A percentile compares a stretch with the other conserved stretches of the same genome.
Evolutionary conservation across 768 basidiomycete genomes (phyloP).

Genomic region (Galerina marginata): DNA sequence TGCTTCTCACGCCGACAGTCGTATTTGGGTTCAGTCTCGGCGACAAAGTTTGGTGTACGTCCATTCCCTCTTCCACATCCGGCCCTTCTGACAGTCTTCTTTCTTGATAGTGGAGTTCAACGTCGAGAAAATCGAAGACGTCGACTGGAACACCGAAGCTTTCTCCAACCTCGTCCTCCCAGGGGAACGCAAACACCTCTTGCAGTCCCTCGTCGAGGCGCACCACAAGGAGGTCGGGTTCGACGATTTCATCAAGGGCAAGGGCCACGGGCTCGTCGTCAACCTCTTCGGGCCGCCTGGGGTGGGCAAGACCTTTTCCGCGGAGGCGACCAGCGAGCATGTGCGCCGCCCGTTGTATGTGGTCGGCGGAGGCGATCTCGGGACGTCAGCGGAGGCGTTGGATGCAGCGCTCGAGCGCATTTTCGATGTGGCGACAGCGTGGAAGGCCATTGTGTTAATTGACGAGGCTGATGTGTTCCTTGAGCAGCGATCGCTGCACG

Average conservation of each 20-base stretch:
- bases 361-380: conserved; percentile 59
- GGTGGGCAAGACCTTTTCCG: conserved; percentile 61
- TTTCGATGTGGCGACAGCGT: conserved; percentile 58
- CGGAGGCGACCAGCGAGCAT: conserved; percentile 63
- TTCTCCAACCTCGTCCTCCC: conserved; percentile 66
- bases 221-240: conserved; percentile 59
- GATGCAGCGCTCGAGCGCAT: conserved; percentile 51
- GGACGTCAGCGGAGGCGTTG: conserved; percentile 48
- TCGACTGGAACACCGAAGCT: conserved; percentile 62
- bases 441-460: conserved; percentile 64
- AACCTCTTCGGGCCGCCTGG: conserved; percentile 64
- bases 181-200: conserved; percentile 52
- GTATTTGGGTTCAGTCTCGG: conserved; percentile 67
- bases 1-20: conserved; percentile 59
- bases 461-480: conserved; percentile 77
- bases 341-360: conserved; percentile 57
- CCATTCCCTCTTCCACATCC: not conserved
- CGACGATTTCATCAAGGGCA: conserved; percentile 68
- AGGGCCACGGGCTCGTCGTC: conserved; percentile 65
- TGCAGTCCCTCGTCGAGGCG: conserved; percentile 60
- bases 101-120: conserved; percentile 58
- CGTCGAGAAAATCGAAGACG: conserved; percentile 54
- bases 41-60: conserved; percentile 65
- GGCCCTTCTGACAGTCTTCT: not conserved
- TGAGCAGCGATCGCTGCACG: conserved; percentile 67